A percentile compares a stretch with the other conserved stretches of the same genome.
These are phyloP conservation scores for Fusarium oligoseptatum DNA, from an alignment of 2,329 filamentous ascomycete genomes.

Conservation along the genomic window DNA sequence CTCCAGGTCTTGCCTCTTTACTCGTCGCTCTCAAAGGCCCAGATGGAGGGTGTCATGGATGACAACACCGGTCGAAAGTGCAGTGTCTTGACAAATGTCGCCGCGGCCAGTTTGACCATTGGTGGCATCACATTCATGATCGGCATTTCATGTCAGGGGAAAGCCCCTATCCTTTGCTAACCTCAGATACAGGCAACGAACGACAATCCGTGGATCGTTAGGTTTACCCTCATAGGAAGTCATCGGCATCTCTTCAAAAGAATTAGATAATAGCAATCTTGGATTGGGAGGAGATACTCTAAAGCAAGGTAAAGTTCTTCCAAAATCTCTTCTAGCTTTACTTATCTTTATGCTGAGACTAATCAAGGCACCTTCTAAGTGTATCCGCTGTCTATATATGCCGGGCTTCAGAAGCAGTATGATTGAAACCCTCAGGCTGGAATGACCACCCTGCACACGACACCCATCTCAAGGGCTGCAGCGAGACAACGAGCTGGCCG, in stretches of 20 bases:
- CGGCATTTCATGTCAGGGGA: constrained; percentile 72
- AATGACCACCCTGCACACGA: constrained; percentile 95
- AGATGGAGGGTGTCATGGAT: constrained; percentile 90
- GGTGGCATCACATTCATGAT: constrained; percentile 77
- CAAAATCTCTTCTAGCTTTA: background rate
- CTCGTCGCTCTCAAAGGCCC: constrained; percentile 88
- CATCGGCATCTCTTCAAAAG: background rate
- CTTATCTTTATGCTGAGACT: background rate
- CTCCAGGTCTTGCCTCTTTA: constrained; percentile 93
- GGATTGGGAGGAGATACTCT: background rate
- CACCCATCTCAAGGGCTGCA: constrained; percentile 94
- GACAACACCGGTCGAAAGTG: constrained; percentile 84
- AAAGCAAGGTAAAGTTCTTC: background rate
- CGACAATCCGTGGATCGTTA: background rate
- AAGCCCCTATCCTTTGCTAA: background rate
- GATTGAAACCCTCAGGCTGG: constrained; percentile 93
- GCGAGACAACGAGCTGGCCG: constrained; percentile 93
- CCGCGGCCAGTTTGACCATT: constrained; percentile 96
- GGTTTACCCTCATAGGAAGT: background rate
- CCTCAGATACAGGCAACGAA: background rate
- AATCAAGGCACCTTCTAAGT: background rate
- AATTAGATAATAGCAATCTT: background rate
- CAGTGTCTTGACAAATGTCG: constrained; percentile 97
- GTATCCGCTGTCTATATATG: background rate
- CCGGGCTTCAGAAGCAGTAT: background rate